Percentiles rank a stretch among this genome's conserved stretches.
These are phyloP conservation scores for Amborella trichopoda DNA, from an alignment of 164 flowering plant species.

Conservation along the genomic window DNA sequence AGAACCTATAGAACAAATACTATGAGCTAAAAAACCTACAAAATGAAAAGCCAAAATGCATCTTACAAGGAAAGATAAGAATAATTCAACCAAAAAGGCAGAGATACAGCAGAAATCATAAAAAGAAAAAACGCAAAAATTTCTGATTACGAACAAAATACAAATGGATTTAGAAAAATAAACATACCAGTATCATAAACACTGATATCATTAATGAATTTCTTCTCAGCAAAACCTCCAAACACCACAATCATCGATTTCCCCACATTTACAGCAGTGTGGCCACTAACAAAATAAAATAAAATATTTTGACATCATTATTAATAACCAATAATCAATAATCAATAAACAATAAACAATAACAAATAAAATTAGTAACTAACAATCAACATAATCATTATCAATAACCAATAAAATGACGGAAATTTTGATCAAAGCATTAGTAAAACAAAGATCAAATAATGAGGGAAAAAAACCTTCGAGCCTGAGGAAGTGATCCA, in stretches of 20 bases:
- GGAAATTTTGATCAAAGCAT: no score
- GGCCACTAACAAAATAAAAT: constrained; percentile 49
- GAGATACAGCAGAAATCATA: no score
- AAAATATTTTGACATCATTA: neutral
- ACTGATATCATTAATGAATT: constrained; percentile 55
- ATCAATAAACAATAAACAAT: neutral
- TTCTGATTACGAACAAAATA: no score
- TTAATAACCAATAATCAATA: neutral
- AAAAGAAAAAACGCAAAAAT: no score
- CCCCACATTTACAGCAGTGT: constrained; percentile 72
- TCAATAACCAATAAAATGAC: no score
- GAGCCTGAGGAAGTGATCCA: constrained; percentile 68
- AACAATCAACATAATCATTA: neutral
- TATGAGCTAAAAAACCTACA: no score
- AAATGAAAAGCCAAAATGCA: no score
- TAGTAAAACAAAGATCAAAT: no score
- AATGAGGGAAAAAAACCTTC: constrained; percentile 37
- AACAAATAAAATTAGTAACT: neutral
- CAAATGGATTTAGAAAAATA: no score
- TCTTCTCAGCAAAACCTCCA: constrained; percentile 85
- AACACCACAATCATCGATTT: constrained; percentile 78
- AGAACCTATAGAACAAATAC: no score
- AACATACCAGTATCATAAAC: constrained; percentile 71
- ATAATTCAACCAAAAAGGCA: no score
- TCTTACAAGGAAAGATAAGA: no score